Percentiles rank a stretch among this genome's conserved stretches.
These are phyloP conservation scores for Asterella californica DNA, from an alignment of 225 moss, liverwort and hornwort species.

Conservation along the genomic window DNA sequence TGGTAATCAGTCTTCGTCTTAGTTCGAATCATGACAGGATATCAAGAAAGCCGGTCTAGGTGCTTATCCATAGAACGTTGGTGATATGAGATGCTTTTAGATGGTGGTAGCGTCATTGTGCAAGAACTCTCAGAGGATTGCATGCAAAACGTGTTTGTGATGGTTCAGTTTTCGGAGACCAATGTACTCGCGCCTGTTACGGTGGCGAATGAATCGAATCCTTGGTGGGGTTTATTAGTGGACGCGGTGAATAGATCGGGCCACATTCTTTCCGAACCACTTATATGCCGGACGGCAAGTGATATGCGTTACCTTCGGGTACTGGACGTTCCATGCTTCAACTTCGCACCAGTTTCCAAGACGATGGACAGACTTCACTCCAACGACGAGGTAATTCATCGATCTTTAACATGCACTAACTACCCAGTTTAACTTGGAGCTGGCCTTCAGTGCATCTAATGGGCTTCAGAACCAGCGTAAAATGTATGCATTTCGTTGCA, in stretches of 20 bases:
- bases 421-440: too few species aligned
- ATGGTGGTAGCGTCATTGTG: too few species aligned
- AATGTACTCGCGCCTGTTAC: not conserved
- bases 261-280: not conserved
- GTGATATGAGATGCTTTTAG: too few species aligned
- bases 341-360: not conserved
- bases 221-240: not conserved
- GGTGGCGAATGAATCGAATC: constrained; percentile 5
- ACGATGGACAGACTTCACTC: not conserved
- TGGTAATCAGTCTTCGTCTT: too few species aligned
- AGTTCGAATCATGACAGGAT: too few species aligned
- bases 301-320: not conserved
- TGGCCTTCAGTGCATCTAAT: too few species aligned
- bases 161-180: not conserved
- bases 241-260: not conserved
- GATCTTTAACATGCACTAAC: not conserved
- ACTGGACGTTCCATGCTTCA: constrained; percentile 2
- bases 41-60: too few species aligned
- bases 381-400: not conserved
- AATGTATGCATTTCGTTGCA: too few species aligned
- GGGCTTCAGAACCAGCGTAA: too few species aligned
- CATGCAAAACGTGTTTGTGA: too few species aligned
- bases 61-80: too few species aligned
- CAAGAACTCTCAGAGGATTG: too few species aligned
- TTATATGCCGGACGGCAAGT: not conserved